Base-by-base conservation (phyloP, 176 grass and related monocot genomes). In the Carex myosuroides region DNA sequence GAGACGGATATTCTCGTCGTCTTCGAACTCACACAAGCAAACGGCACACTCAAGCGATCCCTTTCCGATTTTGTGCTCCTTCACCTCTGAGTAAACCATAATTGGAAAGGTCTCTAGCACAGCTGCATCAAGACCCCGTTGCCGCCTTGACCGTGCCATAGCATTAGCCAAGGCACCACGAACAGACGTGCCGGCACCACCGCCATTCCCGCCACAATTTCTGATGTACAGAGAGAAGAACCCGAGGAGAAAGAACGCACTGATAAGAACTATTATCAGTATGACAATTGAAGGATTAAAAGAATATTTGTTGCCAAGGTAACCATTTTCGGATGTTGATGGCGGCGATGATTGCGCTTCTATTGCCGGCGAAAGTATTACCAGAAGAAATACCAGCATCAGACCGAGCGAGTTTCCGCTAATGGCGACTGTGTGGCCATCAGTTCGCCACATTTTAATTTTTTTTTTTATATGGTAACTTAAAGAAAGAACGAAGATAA, bases 171-270 rank as follows among this genome's bases (percentile, higher is more conserved):
- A 86, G 18, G 86, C 80, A 14, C 84, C 86, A 18, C 88, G 83
- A 73, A 94, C 64, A 48, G 18, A 2, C 2, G 67, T 60, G 0
- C 85, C 88, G 9, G 29, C 22, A 18, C 56, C 12, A 17, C 64
- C 1, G 2, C 22, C 32, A 1, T 32, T 86, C 0, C 92, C 70
- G 5, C 89, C 86, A 74, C 94, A 92, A 50, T 79, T 85, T 0
- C 92, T 92, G 70, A 97, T 84, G 82, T 84, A 97, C 44, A 97
- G 66, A 60, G 90, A 91, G 89, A 91, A 91, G 85, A 97, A 92
- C 35, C 84, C 92, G 60, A 94, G 75, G 77, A 90, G 82, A 59
- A 91, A 86, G 90, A 97, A 94, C 8, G 66, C 84, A 20, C 22
- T 84, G 89, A 94, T 91, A 53, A 94, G 85, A 66, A 88, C 90